phyloP scores from a whole-genome alignment of 108 stramenopile species.

The Tribonema minus region DNA sequence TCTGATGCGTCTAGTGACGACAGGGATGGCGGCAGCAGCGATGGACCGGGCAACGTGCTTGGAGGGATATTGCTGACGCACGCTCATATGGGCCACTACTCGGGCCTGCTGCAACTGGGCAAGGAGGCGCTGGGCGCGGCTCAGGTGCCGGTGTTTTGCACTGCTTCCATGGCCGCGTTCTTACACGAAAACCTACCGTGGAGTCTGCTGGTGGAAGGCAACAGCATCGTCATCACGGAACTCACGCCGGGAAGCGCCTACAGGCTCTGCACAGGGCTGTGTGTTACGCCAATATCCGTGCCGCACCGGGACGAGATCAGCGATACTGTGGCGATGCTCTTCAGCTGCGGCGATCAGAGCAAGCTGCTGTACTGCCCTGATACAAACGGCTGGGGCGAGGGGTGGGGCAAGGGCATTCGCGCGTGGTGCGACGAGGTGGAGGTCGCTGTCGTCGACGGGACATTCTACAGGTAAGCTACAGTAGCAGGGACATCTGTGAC shows the following conservation, averaged over 20 bases:
- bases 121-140: constrained; percentile 10
- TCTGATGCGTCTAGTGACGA: neutral
- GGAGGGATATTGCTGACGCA: constrained; percentile 35
- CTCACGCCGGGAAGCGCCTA: neutral
- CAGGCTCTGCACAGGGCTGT: neutral
- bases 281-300: constrained; percentile 6
- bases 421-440: constrained; percentile 21
- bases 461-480: constrained; percentile 7
- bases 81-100: constrained; percentile 29
- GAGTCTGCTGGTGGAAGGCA: constrained; percentile 5
- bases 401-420: constrained; percentile 1
- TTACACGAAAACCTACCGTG: constrained; percentile 16
- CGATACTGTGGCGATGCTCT: constrained; percentile 13
- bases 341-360: neutral
- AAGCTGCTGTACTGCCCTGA: constrained; percentile 27
- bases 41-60: neutral
- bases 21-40: neutral
- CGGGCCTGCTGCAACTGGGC: constrained; percentile 24
- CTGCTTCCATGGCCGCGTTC: constrained; percentile 15
- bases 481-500: too few relatives aligned
- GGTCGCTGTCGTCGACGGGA: constrained; percentile 14
- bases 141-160: constrained; percentile 35
- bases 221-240: constrained; percentile 14
- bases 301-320: constrained; percentile 22
- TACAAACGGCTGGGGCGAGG: constrained; percentile 27